A percentile compares a stretch with the other conserved stretches of the same genome.
Conservation (phyloP, 345 rosid genomes). For the Geranium brycei region DNA sequence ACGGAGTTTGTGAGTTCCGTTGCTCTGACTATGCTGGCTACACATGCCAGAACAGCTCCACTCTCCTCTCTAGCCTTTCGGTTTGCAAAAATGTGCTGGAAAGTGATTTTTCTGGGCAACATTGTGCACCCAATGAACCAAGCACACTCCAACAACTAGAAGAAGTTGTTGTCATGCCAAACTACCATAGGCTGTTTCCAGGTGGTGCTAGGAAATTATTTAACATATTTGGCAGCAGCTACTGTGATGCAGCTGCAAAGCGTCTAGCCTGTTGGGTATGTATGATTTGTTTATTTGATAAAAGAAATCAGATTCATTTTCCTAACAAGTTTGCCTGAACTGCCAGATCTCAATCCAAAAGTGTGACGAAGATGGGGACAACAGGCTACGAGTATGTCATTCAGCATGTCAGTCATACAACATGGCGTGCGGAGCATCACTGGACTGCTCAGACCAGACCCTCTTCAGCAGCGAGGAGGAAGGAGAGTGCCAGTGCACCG, state of each 20-base stretch:
- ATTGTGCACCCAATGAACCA: constrained; percentile 89
- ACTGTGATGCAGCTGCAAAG: constrained; percentile 82
- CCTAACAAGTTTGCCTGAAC: background rate
- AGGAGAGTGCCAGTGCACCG: constrained; percentile 75
- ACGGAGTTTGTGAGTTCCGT: constrained; percentile 95
- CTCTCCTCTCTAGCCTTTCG: constrained; percentile 63
- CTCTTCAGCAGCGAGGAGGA: constrained; percentile 79
- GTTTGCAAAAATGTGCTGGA: constrained; percentile 77
- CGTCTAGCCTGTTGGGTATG: constrained; percentile 93
- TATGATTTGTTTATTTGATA: background rate
- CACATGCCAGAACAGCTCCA: constrained; percentile 89
- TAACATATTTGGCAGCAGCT: constrained; percentile 64
- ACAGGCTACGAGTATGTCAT: constrained; percentile 83
- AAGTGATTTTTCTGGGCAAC: constrained; percentile 68
- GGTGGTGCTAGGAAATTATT: constrained; percentile 81
- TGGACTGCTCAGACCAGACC: constrained; percentile 92
- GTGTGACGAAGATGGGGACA: constrained; percentile 84
- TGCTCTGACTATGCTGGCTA: constrained; percentile 99
- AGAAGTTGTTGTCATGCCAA: constrained; percentile 94
- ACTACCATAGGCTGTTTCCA: constrained; percentile 79
- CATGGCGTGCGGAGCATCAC: constrained; percentile 85
- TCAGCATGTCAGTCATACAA: constrained; percentile 91
- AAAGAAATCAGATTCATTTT: too few relatives aligned
- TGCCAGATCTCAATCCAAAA: constrained; percentile 94
- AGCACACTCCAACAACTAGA: constrained; percentile 89